A percentile compares a stretch with the other conserved stretches of the same genome.
Conservation (phyloP, 768 basidiomycete species). For the Lanmaoa rubissima region DNA sequence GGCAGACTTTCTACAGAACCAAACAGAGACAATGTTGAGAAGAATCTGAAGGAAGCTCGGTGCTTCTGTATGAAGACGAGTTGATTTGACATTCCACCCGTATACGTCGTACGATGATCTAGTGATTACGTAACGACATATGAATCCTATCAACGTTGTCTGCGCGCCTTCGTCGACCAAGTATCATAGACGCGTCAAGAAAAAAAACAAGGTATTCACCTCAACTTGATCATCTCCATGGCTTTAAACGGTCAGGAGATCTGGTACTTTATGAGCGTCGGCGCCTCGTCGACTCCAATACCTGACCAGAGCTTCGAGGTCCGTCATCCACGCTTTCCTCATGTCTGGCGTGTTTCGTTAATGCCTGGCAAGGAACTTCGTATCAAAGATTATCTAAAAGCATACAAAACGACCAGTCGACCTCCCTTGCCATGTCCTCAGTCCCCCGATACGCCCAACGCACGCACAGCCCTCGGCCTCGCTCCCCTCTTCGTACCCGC, state of each 20-base stretch:
- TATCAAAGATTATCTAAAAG: conserved; percentile 50
- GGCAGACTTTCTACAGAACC: too few relatives aligned
- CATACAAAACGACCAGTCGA: conserved; percentile 45
- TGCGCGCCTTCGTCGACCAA: background rate
- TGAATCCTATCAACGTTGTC: background rate
- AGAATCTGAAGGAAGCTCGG: too few relatives aligned
- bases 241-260: conserved; percentile 15
- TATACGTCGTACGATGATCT: background rate
- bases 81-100: too few relatives aligned
- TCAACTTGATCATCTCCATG: conserved; percentile 1
- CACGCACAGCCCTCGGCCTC: conserved; percentile 45
- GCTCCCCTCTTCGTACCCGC: conserved; percentile 52
- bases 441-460: conserved; percentile 43
- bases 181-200: background rate
- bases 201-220: too few relatives aligned
- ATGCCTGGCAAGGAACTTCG: conserved; percentile 48
- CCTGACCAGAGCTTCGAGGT: conserved; percentile 32
- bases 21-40: too few relatives aligned
- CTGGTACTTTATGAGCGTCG: conserved; percentile 30
- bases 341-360: background rate
- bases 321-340: background rate
- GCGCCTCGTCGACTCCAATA: conserved; percentile 11
- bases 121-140: conserved; percentile 14
- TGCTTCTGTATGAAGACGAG: background rate
- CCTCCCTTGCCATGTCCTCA: conserved; percentile 50